Evolutionary conservation across 75 land plant species (phyloP).

Genomic region (Picea glauca): DNA sequence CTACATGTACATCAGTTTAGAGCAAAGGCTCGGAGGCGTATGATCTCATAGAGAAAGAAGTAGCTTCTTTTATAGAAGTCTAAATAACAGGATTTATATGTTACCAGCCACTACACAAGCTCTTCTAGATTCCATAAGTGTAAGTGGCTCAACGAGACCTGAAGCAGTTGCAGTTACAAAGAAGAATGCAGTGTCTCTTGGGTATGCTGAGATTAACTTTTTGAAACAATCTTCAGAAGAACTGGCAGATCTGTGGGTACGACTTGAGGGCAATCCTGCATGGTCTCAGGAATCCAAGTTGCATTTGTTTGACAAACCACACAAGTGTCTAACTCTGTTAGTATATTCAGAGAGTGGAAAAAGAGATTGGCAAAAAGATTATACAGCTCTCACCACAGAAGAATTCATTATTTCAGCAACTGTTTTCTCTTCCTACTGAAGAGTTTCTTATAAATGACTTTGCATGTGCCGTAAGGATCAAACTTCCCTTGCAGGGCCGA

Average conservation of each 20-base stretch:
- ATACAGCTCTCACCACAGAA: conserved; percentile 23
- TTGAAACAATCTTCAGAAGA: conserved; percentile 57
- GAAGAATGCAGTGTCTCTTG: conserved; percentile 83
- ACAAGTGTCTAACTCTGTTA: conserved; percentile 44
- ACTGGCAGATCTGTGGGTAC: conserved; percentile 76
- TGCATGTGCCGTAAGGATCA: conserved; percentile 40
- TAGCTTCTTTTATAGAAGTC: conserved; percentile 69
- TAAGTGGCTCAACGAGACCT: conserved; percentile 58
- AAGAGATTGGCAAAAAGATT: conserved; percentile 19
- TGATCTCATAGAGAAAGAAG: conserved; percentile 85
- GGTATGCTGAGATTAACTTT: conserved; percentile 85
- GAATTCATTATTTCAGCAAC: conserved; percentile 38
- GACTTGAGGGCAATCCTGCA: conserved; percentile 70
- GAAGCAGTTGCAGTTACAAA: conserved; percentile 91
- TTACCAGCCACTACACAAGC: conserved; percentile 92
- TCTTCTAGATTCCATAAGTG: conserved; percentile 85
- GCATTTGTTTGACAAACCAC: conserved; percentile 70
- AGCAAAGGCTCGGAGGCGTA: conserved; percentile 59
- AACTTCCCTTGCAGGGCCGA: conserved; percentile 28
- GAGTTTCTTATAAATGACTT: conserved; percentile 51
- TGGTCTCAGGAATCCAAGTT: conserved; percentile 55
- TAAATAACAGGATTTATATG: conserved; percentile 87
- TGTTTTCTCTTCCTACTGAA: conserved; percentile 44
- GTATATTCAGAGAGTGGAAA: too few species aligned
- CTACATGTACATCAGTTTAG: conserved; percentile 59